Conservation (phyloP, 2,329 filamentous ascomycete genomes). For the Calonectria ilicicola region DNA sequence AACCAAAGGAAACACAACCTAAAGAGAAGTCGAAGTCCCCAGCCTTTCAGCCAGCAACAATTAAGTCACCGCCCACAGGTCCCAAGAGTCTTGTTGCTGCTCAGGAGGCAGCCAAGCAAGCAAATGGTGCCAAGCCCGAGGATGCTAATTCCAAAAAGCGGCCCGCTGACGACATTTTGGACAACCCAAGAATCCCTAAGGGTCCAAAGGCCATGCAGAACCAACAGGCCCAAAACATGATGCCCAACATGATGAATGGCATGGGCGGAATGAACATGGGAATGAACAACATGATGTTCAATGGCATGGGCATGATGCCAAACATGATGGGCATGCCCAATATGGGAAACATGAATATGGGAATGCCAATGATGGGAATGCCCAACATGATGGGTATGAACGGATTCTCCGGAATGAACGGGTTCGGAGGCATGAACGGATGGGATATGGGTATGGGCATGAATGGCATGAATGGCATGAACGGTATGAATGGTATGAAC, state of each 20-base stretch:
- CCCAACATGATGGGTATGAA: conserved; percentile 50
- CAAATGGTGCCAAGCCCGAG: conserved; percentile 45
- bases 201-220: conserved; percentile 74
- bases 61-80: conserved; percentile 46
- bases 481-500: conserved; percentile 41
- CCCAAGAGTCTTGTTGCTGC: conserved; percentile 40
- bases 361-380: conserved; percentile 48
- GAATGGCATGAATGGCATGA: conserved; percentile 24
- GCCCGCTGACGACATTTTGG: conserved; percentile 77
- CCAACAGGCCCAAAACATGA: conserved; percentile 59
- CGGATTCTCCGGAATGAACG: conserved; percentile 45
- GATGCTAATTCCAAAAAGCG: conserved; percentile 77
- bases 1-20: conserved; percentile 35
- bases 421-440: conserved; percentile 40
- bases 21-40: conserved; percentile 52
- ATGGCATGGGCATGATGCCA: conserved; percentile 51
- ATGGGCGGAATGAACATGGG: conserved; percentile 57
- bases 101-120: conserved; percentile 52
- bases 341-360: conserved; percentile 47
- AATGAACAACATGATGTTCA: conserved; percentile 54
- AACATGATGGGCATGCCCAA: conserved; percentile 49
- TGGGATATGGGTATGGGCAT: conserved; percentile 41
- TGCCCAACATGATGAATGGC: conserved; percentile 62
- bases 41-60: conserved; percentile 33
- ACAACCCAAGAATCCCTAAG: conserved; percentile 74